These are phyloP conservation scores for Globisporangium polare DNA, from an alignment of 352 stramenopile species.

Conservation along the genomic window DNA sequence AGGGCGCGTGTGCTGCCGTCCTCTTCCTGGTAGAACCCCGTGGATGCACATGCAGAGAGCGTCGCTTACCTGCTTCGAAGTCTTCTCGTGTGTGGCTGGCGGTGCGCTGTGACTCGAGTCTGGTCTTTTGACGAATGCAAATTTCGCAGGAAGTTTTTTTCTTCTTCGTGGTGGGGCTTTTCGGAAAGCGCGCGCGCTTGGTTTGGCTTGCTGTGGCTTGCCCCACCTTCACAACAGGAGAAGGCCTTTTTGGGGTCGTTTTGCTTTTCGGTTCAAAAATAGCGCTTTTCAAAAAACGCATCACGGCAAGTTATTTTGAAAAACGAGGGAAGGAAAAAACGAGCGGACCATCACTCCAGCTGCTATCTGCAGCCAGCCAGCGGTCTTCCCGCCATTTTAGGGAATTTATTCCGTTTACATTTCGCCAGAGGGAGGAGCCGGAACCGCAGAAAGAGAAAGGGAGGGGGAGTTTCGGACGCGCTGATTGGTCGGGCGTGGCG, in stretches of 20 bases:
- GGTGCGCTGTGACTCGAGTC: slow-evolving; percentile 70
- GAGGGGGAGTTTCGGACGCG: neutral
- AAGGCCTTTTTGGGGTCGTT: slow-evolving; percentile 6
- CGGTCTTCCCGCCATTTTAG: slow-evolving; percentile 9
- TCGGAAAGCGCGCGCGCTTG: slow-evolving; percentile 3
- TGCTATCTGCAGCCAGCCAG: slow-evolving; percentile 1
- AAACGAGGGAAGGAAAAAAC: slow-evolving; percentile 6
- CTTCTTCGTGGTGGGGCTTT: slow-evolving; percentile 19
- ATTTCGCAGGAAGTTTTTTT: slow-evolving; percentile 38
- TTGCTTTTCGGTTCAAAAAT: slow-evolving; percentile 20
- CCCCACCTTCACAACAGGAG: too few species aligned
- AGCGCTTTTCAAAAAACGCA: neutral
- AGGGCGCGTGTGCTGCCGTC: neutral
- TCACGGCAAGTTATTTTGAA: slow-evolving; percentile 1
- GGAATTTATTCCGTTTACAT: neutral
- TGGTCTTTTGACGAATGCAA: slow-evolving; percentile 88
- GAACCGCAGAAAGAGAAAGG: slow-evolving; percentile 8
- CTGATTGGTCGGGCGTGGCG: slow-evolving; percentile 7
- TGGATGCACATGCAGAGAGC: neutral
- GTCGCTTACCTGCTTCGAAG: slow-evolving; percentile 36
- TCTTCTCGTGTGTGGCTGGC: slow-evolving; percentile 38
- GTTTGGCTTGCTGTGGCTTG: neutral
- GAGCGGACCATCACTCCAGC: neutral
- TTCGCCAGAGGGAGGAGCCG: neutral
- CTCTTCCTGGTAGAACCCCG: neutral